These are phyloP conservation scores for Ophiostoma triangulosporum DNA, from an alignment of 2,329 filamentous ascomycete genomes.

Conservation along the genomic window DNA sequence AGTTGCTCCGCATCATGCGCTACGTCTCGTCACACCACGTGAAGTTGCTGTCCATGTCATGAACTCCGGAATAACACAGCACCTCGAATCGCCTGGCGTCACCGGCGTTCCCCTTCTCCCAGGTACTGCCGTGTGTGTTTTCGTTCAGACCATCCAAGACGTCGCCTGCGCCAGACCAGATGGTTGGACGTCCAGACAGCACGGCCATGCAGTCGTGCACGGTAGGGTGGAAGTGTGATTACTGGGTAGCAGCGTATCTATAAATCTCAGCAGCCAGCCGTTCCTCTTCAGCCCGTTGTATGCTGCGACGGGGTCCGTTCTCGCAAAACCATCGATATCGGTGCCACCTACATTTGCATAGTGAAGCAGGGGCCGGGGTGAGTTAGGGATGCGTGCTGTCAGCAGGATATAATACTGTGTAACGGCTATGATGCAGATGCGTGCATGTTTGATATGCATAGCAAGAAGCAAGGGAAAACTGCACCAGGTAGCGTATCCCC, in stretches of 20 bases:
- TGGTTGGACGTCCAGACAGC: neutral
- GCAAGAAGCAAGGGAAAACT: too few species aligned
- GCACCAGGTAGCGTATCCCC: too few species aligned
- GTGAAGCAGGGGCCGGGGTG: neutral
- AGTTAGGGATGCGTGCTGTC: neutral
- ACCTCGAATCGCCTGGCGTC: neutral
- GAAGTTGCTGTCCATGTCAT: conserved; percentile 4
- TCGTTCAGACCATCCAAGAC: neutral
- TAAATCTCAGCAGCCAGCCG: neutral
- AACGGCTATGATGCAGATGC: neutral
- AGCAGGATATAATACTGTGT: neutral
- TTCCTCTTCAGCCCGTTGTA: neutral
- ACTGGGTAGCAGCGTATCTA: neutral
- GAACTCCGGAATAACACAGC: neutral
- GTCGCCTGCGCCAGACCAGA: neutral
- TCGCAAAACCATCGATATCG: neutral
- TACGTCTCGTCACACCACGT: conserved; percentile 6
- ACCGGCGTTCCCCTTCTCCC: neutral
- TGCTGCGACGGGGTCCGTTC: neutral
- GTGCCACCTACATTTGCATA: neutral
- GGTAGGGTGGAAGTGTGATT: neutral
- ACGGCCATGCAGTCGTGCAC: neutral
- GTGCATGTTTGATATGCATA: neutral
- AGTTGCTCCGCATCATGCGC: conserved; percentile 6
- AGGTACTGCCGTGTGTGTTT: neutral